A percentile compares a stretch with the other conserved stretches of the same genome.
phyloP scores from a whole-genome alignment of 225 moss, liverwort and hornwort species.

The Ulota crispa region DNA sequence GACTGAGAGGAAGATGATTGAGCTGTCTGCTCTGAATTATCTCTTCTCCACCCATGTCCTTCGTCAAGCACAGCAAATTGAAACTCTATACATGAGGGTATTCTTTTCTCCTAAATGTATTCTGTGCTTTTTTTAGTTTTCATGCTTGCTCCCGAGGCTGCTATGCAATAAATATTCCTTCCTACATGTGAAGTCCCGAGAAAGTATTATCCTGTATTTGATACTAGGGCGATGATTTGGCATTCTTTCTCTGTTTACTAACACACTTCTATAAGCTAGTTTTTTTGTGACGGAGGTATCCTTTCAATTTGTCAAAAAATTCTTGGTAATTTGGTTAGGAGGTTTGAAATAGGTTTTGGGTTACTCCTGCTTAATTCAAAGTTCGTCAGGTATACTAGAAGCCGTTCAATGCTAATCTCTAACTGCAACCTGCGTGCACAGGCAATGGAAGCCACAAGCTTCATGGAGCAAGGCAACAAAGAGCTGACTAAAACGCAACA shows the following conservation, averaged over 20 bases:
- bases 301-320: not conserved
- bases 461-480: conserved; percentile 84
- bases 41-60: conserved; percentile 93
- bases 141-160: not conserved
- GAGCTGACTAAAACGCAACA: conserved; percentile 74
- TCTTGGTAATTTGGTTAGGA: not conserved
- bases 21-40: conserved; percentile 84
- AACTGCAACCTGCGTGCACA: conserved; percentile 34
- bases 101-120: not conserved
- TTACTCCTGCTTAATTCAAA: not conserved
- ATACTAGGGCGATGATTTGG: not conserved
- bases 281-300: not conserved
- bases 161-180: not conserved
- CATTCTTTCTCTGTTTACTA: not conserved
- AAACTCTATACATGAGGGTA: conserved; percentile 87
- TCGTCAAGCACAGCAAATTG: conserved; percentile 95
- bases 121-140: not conserved
- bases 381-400: not conserved
- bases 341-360: not conserved
- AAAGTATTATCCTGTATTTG: not conserved
- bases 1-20: conserved; percentile 94
- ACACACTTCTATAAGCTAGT: not conserved
- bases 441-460: conserved; percentile 88
- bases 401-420: not conserved
- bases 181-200: not conserved